A percentile compares a stretch with the other conserved stretches of the same genome.
These are phyloP conservation scores for Tylopilus intermedius DNA, from an alignment of 768 basidiomycete species.

Conservation along the genomic window DNA sequence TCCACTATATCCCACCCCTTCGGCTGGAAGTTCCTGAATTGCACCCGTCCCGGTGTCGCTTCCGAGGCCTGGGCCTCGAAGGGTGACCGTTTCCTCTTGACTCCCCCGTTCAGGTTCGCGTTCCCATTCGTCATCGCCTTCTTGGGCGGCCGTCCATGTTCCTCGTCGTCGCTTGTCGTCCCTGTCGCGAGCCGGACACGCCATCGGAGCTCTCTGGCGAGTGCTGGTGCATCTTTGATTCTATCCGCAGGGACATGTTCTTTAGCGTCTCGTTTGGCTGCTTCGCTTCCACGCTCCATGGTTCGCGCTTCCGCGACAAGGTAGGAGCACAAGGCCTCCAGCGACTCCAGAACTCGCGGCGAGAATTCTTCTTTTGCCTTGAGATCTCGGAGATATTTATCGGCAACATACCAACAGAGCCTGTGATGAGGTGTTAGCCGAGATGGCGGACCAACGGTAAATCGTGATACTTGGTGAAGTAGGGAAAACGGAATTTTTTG, in stretches of 20 bases:
- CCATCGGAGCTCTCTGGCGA: slow-evolving; percentile 86
- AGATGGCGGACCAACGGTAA: slow-evolving; percentile 15
- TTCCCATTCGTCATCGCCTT: slow-evolving; percentile 24
- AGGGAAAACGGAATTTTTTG: slow-evolving; percentile 84
- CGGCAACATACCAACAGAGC: slow-evolving; percentile 87
- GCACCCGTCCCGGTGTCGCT: slow-evolving; percentile 18
- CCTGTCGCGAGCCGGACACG: slow-evolving; percentile 61
- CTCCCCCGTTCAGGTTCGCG: slow-evolving; percentile 21
- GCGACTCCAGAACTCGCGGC: slow-evolving; percentile 62
- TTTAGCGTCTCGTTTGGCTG: slow-evolving; percentile 68
- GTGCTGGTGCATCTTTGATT: slow-evolving; percentile 73
- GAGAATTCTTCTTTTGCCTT: slow-evolving; percentile 50
- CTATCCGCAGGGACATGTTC: slow-evolving; percentile 79
- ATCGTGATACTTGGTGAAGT: slow-evolving; percentile 60
- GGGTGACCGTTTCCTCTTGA: slow-evolving; percentile 39
- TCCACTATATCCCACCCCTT: slow-evolving; percentile 57
- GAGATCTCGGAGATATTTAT: slow-evolving; percentile 72
- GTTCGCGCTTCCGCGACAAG: slow-evolving; percentile 71
- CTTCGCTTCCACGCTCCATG: slow-evolving; percentile 67
- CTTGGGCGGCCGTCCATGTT: slow-evolving; percentile 25
- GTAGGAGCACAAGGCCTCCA: slow-evolving; percentile 69
- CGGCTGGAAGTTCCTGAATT: slow-evolving; percentile 67
- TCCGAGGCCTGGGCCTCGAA: slow-evolving; percentile 11
- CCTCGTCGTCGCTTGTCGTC: slow-evolving; percentile 65
- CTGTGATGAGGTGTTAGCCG: slow-evolving; percentile 34